Base-by-base conservation (phyloP, 2,329 filamentous ascomycete species). In the Ceratocystiopsis minuta region DNA sequence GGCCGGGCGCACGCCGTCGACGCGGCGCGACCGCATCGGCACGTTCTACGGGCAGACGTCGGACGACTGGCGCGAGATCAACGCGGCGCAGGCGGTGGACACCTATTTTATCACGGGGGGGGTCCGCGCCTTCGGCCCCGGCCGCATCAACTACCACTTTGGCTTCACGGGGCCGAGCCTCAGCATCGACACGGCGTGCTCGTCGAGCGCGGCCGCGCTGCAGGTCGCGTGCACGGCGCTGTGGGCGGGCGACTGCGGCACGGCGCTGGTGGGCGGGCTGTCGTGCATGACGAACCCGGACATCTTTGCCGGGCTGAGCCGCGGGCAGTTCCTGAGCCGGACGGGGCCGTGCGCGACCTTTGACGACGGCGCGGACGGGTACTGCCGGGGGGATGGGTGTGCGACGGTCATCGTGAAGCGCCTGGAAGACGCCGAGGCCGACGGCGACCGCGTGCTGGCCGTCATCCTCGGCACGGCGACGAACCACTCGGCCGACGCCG, bases 231-330 rank as follows among this genome's bases (percentile, higher is more conserved):
- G 82, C 58, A 78, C 77, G 9, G 75, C 82, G 0, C 64, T 87
- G 11, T 80, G 78, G 71, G 70, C 72, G 6, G 75, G 78, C 42
- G 83, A 90, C 49, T 84, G 79, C 47, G 83, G 90, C 53, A 87
- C 80, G 11, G 84, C 82, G 1, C 74, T 86, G 28, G 79, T 82
- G 3, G 84, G 84, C 44, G 84, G 84, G 47, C 63, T 83, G 16
- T 85, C 82, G 40, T 76, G 85, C 45, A 65, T 86, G 59, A 86
- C 80, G 41, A 86, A 85, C 60, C 80, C 82, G 0, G 81, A 87
- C 56, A 82, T 81, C 62, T 84, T 83, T 60, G 68, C 78, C 12
- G 80, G 79, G 50, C 64, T 88, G 9, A 80, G 76, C 53, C 75
- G 80, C 50, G 82, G 80, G 13, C 78, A 84, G 52, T 87, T 88